Conservation (phyloP, 192 early-diverging fungal species). For the Mortierella alpina region DNA sequence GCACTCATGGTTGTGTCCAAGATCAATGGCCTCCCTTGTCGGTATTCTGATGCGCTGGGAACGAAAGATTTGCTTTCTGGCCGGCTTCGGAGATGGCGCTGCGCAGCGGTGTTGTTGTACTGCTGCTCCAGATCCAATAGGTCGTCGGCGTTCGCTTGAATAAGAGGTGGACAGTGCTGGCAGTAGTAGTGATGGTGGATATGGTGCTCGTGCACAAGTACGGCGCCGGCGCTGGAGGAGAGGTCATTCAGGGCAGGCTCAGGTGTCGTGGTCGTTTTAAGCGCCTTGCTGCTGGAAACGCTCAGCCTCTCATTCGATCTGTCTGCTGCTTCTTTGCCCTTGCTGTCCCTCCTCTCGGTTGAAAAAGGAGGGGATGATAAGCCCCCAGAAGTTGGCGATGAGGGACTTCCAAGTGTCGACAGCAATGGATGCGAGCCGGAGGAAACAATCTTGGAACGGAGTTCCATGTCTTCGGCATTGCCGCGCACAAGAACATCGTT, state of each 20-base stretch:
- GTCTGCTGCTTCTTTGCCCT: too few species aligned
- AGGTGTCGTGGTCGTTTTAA: background rate
- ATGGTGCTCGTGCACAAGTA: constrained; percentile 43
- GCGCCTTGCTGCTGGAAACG: too few species aligned
- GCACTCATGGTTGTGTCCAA: background rate
- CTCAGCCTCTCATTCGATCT: too few species aligned
- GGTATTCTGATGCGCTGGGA: background rate
- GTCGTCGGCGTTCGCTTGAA: constrained; percentile 2
- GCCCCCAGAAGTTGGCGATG: too few species aligned
- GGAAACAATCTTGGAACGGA: constrained; percentile 1
- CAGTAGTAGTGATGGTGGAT: constrained; percentile 49
- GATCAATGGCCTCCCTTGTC: background rate
- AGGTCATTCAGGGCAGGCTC: constrained; percentile 1
- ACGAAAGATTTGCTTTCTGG: constrained; percentile 14
- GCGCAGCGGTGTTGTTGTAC: background rate
- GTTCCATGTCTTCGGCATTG: background rate
- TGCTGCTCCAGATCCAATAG: constrained; percentile 7
- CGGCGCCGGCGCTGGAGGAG: background rate
- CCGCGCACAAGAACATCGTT: background rate
- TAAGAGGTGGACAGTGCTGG: constrained; percentile 33
- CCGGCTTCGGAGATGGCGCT: constrained; percentile 1
- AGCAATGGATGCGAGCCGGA: constrained; percentile 30
- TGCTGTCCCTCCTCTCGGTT: too few species aligned
- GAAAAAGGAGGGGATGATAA: too few species aligned
- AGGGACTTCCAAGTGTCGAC: constrained; percentile 4